Conservation (phyloP, 345 rosid species). For the Citrus inodora region DNA sequence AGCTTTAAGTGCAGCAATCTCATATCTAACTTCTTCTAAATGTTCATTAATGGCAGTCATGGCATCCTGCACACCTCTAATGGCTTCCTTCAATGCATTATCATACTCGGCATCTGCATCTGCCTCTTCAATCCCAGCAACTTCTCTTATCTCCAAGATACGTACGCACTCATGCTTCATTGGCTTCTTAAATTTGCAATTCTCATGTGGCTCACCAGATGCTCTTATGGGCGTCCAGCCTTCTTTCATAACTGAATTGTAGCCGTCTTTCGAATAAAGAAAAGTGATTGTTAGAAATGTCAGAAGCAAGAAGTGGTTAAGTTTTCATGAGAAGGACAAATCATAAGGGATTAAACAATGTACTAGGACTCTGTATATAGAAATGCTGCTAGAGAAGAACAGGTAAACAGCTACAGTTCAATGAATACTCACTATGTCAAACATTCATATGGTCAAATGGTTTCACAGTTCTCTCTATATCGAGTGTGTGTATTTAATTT, state of each 20-base stretch:
- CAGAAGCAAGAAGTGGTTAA: neutral
- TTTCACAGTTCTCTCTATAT: no score
- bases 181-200: conserved; percentile 64
- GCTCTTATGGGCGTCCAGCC: conserved; percentile 16
- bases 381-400: no score
- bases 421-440: no score
- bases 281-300: conserved; percentile 3
- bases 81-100: conserved; percentile 78
- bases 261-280: conserved; percentile 46
- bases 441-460: no score
- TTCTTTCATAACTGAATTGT: conserved; percentile 82
- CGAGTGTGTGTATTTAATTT: no score
- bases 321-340: neutral
- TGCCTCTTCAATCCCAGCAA: conserved; percentile 62
- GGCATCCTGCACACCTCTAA: conserved; percentile 77
- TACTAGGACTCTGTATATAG: no score
- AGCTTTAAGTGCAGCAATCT: conserved; percentile 58
- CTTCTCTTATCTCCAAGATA: conserved; percentile 79
- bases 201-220: conserved; percentile 53
- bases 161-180: conserved; percentile 72
- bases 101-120: conserved; percentile 80
- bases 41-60: conserved; percentile 67
- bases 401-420: no score
- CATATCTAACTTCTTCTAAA: conserved; percentile 35
- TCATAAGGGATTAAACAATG: neutral